Evolutionary conservation across 2,329 filamentous ascomycete genomes (phyloP).

Genomic region (Scedosporium apiospermum): DNA sequence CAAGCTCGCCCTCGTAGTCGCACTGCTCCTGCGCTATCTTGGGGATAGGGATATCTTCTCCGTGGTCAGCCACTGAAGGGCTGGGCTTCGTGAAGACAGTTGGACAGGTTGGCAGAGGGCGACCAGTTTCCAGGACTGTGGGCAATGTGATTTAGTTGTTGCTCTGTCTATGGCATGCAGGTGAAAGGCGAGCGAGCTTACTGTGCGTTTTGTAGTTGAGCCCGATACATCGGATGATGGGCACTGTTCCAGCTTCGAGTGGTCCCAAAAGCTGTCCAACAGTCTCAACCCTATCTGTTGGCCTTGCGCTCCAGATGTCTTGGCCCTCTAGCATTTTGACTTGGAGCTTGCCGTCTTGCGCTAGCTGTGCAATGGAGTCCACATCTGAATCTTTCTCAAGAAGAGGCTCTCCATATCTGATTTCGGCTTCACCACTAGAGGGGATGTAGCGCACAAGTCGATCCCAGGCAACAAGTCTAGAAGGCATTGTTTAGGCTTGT

Average conservation of each 20-base stretch:
- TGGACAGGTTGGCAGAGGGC: conserved; percentile 13
- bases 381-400: neutral
- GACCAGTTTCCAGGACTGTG: neutral
- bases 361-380: neutral
- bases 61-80: conserved; percentile 10
- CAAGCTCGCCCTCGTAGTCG: conserved; percentile 43
- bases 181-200: neutral
- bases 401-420: conserved; percentile 6
- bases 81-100: conserved; percentile 14
- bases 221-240: conserved; percentile 12
- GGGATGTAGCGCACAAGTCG: neutral
- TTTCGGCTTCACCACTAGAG: neutral
- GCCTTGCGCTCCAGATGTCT: neutral
- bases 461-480: neutral
- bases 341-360: neutral
- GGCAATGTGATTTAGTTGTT: neutral
- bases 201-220: conserved; percentile 15
- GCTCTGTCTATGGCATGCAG: neutral
- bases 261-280: conserved; percentile 31
- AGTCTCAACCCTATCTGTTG: neutral
- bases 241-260: conserved; percentile 21
- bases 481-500: neutral
- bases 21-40: conserved; percentile 26
- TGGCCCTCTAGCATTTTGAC: neutral
- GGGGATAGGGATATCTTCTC: conserved; percentile 19